phyloP scores from a whole-genome alignment of 1,284 basidiomycete species.

The Cutaneotrichosporon cyanovorans region DNA sequence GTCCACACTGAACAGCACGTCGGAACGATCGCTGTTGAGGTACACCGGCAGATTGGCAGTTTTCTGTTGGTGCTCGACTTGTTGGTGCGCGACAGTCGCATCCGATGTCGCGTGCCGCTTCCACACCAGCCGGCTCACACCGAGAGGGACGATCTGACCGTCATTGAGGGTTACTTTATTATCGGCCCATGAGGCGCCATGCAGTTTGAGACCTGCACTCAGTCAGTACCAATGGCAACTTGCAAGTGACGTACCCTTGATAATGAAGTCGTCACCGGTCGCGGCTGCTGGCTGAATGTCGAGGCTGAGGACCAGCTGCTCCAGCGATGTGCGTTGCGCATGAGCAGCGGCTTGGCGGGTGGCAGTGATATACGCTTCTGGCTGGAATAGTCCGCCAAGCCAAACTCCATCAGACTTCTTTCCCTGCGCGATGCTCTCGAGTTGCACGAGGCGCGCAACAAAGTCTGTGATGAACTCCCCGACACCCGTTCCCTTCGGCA shows the following conservation, averaged over 20 bases:
- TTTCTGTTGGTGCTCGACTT: conserved; percentile 16
- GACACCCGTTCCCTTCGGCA: conserved; percentile 68
- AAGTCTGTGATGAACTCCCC: conserved; percentile 81
- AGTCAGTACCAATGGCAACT: not conserved
- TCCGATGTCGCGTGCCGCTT: too few species aligned
- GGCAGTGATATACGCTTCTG: conserved; percentile 88
- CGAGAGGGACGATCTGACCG: conserved; percentile 66
- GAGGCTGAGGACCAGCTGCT: conserved; percentile 71
- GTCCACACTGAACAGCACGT: conserved; percentile 68
- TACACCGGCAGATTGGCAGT: conserved; percentile 81
- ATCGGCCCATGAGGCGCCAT: conserved; percentile 69
- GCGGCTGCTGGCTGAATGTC: conserved; percentile 67
- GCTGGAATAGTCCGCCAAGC: conserved; percentile 89
- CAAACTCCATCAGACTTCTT: conserved; percentile 53
- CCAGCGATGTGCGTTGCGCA: conserved; percentile 79
- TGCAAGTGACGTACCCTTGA: conserved; percentile 63
- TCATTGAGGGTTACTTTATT: conserved; percentile 69
- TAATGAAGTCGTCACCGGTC: conserved; percentile 65
- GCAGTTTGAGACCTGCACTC: conserved; percentile 72
- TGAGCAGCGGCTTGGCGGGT: conserved; percentile 88
- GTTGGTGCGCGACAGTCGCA: conserved; percentile 42
- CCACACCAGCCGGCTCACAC: conserved; percentile 76
- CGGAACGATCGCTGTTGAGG: conserved; percentile 79
- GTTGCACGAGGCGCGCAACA: conserved; percentile 65
- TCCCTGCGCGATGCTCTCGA: conserved; percentile 62